Base-by-base conservation (phyloP, 495 filamentous ascomycete species). In the Darksidea phi region DNA sequence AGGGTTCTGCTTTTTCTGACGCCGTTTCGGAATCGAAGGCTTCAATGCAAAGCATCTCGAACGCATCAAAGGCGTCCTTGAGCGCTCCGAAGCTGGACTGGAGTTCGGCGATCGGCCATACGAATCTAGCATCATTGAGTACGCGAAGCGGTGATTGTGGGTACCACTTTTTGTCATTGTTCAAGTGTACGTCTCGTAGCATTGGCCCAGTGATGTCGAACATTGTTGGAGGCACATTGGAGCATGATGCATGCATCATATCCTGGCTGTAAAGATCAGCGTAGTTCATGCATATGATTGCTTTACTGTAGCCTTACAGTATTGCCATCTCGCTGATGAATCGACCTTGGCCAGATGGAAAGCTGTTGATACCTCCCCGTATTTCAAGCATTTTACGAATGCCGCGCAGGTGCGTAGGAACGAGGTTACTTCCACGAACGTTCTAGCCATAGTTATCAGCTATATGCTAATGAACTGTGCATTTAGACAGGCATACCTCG, bases 21-120 rank as follows among this genome's bases (percentile, higher is more conserved):
- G 59, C 59, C 18, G 51, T 63, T 1, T 56, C 52, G 17, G 42
- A 0, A 25, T 57, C 51, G 23, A 63, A 63, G 15, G 52, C 53
- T 63, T 63, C 59, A 15, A 63, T 56, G 23, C 59, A 63, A 7
- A 63, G 43, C 52, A 63, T 63, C 21, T 63, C 59, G 10, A 57
- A 50, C 1, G 11, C 34, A 24, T 63, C 59, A 26, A 63, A 63
- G 1, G 59, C 59, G 18, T 63, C 51, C 28, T 50, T 57, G 15
- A 63, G 24, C 12, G 43, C 21, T 3, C 51, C 18, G 52, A 63
- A 56, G 18, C 52, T 50, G 8, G 52, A 57, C 34, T 57, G 28
- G 15, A 55, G 45, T 36, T 49, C 45, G 0, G 52, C 4, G 18
- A 18, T 17, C 15, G 38, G n/a, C 11, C 45, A 26, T 15, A 23